A percentile compares a stretch with the other conserved stretches of the same genome.
phyloP scores from a whole-genome alignment of 2,329 filamentous ascomycete genomes.

The Colletotrichum higginsianum region DNA sequence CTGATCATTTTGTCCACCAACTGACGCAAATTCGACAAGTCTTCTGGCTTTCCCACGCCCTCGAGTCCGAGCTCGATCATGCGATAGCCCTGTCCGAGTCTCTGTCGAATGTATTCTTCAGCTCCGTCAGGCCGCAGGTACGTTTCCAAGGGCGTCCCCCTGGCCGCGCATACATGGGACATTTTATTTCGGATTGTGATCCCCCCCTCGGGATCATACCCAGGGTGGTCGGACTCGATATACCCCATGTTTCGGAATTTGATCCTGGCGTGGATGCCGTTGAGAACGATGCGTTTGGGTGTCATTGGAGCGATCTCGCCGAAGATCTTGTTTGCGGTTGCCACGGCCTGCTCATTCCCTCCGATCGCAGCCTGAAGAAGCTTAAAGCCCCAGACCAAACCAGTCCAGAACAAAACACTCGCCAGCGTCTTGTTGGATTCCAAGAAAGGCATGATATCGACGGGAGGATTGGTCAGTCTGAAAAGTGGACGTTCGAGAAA shows the following conservation, averaged over 20 bases:
- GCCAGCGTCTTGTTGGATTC: neutral
- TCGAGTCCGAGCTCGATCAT: neutral
- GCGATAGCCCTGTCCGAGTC: constrained; percentile 2
- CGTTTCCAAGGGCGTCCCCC: neutral
- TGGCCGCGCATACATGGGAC: neutral
- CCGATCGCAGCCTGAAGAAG: neutral
- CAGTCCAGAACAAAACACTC: constrained; percentile 11
- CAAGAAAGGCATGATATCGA: constrained; percentile 21
- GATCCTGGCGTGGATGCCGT: constrained; percentile 14
- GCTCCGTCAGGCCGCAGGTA: neutral
- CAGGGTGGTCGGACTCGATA: constrained; percentile 16
- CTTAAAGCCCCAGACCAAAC: constrained; percentile 1
- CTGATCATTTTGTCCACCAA: constrained; percentile 6
- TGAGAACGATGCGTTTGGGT: neutral
- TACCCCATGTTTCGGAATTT: neutral
- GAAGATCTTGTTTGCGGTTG: neutral
- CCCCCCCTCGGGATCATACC: constrained; percentile 3
- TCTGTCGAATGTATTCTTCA: neutral
- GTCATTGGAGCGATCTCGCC: constrained; percentile 2
- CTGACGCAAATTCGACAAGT: neutral
- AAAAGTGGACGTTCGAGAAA: neutral
- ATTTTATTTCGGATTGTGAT: neutral
- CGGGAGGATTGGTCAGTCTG: neutral
- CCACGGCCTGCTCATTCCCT: neutral
- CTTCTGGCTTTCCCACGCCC: neutral